Conservation (phyloP, 139 green algal species). For the Chlorella sp. region DNA sequence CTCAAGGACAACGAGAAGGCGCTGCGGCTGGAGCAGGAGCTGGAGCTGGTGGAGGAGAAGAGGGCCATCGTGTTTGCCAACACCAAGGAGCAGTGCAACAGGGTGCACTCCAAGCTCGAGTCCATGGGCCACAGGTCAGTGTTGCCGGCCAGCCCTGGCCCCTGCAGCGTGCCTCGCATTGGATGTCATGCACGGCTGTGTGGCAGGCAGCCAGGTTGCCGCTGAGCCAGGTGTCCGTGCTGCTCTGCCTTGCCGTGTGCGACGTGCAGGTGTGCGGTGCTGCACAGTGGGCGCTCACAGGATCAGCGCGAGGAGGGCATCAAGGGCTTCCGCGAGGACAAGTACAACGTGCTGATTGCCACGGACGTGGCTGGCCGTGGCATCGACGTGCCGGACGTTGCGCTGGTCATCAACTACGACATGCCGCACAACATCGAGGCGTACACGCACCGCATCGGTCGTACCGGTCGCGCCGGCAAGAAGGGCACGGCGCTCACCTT, state of each 20-base stretch:
- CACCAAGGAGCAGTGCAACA: conserved; percentile 84
- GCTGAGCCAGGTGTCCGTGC: conserved; percentile 1
- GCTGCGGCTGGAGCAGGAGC: conserved; percentile 49
- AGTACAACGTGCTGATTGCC: conserved; percentile 91
- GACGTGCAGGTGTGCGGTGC: conserved; percentile 59
- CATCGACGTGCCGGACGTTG: conserved; percentile 67
- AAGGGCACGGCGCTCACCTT: conserved; percentile 90
- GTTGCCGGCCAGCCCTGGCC: neutral
- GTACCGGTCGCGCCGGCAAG: conserved; percentile 75
- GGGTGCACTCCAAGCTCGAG: conserved; percentile 68
- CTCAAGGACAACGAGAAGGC: conserved; percentile 83
- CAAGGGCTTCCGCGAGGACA: conserved; percentile 84
- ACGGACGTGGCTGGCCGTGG: conserved; percentile 96
- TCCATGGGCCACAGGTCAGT: conserved; percentile 21
- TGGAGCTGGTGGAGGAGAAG: conserved; percentile 53
- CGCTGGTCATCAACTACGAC: conserved; percentile 91
- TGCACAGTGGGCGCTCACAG: conserved; percentile 92
- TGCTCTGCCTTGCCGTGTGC: conserved; percentile 12
- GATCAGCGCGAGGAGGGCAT: conserved; percentile 84
- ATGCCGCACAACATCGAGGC: conserved; percentile 92
- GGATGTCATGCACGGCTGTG: neutral
- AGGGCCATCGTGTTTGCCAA: conserved; percentile 97
- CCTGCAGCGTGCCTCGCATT: neutral
- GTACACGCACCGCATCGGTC: conserved; percentile 96
- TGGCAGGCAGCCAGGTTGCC: too few relatives aligned